phyloP scores from a whole-genome alignment of 1,139 yeast genomes.

The Yamadazyma membranifaciens region DNA sequence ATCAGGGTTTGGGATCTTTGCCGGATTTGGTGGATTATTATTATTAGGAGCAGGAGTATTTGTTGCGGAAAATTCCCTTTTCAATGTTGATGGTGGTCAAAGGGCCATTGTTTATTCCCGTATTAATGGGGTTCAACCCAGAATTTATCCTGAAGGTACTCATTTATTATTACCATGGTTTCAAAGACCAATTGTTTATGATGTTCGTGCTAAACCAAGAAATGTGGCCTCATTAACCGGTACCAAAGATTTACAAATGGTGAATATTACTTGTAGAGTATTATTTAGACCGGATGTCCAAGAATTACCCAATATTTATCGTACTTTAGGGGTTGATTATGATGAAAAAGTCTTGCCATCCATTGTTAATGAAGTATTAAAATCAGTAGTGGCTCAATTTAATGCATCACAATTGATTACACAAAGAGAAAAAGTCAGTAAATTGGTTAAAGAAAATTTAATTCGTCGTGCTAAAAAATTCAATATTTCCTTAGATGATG shows the following conservation, averaged over 20 bases:
- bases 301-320: conserved; percentile 78
- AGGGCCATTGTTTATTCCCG: conserved; percentile 94
- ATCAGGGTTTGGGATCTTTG: conserved; percentile 57
- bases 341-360: conserved; percentile 97
- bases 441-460: conserved; percentile 86
- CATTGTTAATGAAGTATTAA: conserved; percentile 93
- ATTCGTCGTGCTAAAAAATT: conserved; percentile 90
- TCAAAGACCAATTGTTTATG: conserved; percentile 89
- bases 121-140: conserved; percentile 80
- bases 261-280: conserved; percentile 96
- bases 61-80: conserved; percentile 70
- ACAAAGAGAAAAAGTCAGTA: conserved; percentile 94
- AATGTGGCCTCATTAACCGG: conserved; percentile 97
- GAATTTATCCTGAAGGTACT: conserved; percentile 90
- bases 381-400: conserved; percentile 96
- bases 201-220: conserved; percentile 96
- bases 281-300: conserved; percentile 82
- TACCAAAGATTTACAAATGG: conserved; percentile 98
- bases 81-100: conserved; percentile 99
- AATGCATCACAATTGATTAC: conserved; percentile 97
- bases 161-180: conserved; percentile 94
- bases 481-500: conserved; percentile 88
- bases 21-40: conserved; percentile 78
- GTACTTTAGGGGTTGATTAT: conserved; percentile 91
- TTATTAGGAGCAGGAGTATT: conserved; percentile 71